These are phyloP conservation scores for Eucalyptus microcorys DNA, from an alignment of 345 rosid species.

Conservation along the genomic window DNA sequence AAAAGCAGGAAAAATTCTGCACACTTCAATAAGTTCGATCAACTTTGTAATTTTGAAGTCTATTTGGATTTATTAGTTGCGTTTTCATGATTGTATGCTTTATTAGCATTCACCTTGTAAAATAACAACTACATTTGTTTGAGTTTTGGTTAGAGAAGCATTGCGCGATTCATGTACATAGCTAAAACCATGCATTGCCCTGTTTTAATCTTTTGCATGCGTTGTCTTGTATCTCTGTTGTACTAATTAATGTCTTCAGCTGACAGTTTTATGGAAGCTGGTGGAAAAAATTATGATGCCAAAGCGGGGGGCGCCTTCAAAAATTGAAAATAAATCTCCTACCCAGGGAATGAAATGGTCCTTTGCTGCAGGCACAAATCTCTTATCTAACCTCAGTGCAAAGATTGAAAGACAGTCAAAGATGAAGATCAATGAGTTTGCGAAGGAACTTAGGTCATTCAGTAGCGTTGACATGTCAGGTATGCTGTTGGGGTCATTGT, in stretches of 20 bases:
- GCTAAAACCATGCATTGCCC: not conserved
- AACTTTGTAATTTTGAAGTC: not conserved
- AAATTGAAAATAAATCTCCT: constrained; percentile 30
- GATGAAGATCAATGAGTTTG: constrained; percentile 75
- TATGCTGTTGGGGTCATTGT: constrained; percentile 2
- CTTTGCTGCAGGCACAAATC: constrained; percentile 62
- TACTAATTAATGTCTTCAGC: constrained; percentile 69
- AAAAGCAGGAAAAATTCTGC: not conserved
- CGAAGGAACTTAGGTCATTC: constrained; percentile 68
- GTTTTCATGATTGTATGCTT: not conserved
- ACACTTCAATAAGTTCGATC: not conserved
- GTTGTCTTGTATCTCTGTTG: not conserved
- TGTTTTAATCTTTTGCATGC: not conserved
- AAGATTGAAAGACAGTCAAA: constrained; percentile 64
- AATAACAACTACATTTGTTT: not conserved
- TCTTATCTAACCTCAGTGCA: constrained; percentile 49
- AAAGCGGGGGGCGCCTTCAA: constrained; percentile 24
- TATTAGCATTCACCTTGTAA: not conserved
- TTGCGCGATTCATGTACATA: not conserved
- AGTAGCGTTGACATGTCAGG: constrained; percentile 94
- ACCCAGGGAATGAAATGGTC: constrained; percentile 66
- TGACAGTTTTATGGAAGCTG: constrained; percentile 93
- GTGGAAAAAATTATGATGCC: constrained; percentile 58
- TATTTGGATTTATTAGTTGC: not conserved
- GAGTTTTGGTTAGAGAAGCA: not conserved